phyloP scores from a whole-genome alignment of 2,329 filamentous ascomycete species.

The Sclerotiophoma versabilis region DNA sequence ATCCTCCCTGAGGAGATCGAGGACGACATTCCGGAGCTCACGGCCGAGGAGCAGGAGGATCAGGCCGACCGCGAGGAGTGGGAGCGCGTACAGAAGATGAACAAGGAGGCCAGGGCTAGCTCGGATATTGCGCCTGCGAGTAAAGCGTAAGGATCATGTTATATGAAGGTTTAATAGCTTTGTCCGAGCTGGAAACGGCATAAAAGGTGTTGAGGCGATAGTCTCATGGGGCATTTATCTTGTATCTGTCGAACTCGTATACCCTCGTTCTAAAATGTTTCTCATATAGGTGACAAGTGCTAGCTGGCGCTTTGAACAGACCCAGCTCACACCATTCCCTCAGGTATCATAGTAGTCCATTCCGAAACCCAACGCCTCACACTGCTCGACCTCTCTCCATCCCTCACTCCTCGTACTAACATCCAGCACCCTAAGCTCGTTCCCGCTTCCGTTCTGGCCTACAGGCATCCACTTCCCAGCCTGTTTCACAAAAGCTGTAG shows the following conservation, averaged over 20 bases:
- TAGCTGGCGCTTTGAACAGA: no score
- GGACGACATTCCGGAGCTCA: slow-evolving; percentile 59
- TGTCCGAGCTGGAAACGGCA: background rate
- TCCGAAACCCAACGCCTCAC: slow-evolving; percentile 31
- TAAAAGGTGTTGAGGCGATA: background rate
- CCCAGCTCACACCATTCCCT: background rate
- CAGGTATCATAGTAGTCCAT: slow-evolving; percentile 32
- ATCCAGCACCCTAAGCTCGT: slow-evolving; percentile 38
- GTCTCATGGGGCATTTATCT: background rate
- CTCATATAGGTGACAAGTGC: no score
- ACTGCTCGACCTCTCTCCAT: slow-evolving; percentile 37
- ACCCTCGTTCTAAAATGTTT: background rate
- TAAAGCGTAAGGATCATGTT: background rate
- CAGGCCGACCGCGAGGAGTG: slow-evolving; percentile 52
- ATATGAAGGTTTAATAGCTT: background rate
- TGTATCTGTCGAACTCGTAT: background rate
- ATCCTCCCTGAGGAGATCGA: slow-evolving; percentile 77
- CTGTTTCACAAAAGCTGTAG: background rate
- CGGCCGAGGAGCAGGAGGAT: slow-evolving; percentile 51
- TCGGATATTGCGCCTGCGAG: slow-evolving; percentile 12
- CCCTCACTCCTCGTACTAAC: slow-evolving; percentile 20
- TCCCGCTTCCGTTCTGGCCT: background rate
- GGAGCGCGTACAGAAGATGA: slow-evolving; percentile 42
- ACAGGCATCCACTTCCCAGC: slow-evolving; percentile 2
- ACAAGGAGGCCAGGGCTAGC: slow-evolving; percentile 24